Evolutionary conservation across 306 rosid genomes (phyloP), one percentile per base, ranked within the genome.

Genomic region (Phaseolus lunatus): DNA sequence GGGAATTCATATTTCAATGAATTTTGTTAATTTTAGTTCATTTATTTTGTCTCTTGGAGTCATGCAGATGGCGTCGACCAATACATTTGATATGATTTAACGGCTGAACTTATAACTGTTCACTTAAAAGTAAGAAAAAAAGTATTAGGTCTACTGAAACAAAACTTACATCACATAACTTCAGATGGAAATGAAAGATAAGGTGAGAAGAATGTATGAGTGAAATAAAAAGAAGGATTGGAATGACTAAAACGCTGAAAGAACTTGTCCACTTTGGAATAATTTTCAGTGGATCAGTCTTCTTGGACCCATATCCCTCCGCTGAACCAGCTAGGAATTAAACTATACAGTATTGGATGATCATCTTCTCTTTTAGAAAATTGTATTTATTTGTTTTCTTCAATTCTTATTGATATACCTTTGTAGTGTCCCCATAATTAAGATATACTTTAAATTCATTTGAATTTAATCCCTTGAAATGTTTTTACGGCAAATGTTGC

Each of bases 281-380:
- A 73, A 72, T 43, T 81, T 62, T 49, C 49, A 54, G 58, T 33
- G 61, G 62, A 26, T 53, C 39, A 68, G 41, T 73, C 61, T 59
- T 66, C 47, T 79, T 81, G 65, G 64, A 33, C 73, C 71, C 72
- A 29, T 56, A 61, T 66, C 72, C 65, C 52, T 45, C 37, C 62
- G 53, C 27, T n/a, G 45, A 9, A 19, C 56, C 14, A 43, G 24
- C 47, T 66, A 39, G 78, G 76, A 84, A 44, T 52, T 70, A 73
- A 72, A 52, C 41, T 58, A 49, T 49, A 37, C 41, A 33, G 26
- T 39, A 27, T 43, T 66, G 31, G 33, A 67, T 1, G 53, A 39
- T 11, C 33, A 29, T 57, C 29, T 57, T 67, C 16, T 43, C 41
- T 69, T 50, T 69, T 29, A 70, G 68, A 39, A 67, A 78, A 16